Evolutionary conservation across 2,329 filamentous ascomycete genomes (phyloP).

Genomic region (Xylariomycetidae sp.): DNA sequence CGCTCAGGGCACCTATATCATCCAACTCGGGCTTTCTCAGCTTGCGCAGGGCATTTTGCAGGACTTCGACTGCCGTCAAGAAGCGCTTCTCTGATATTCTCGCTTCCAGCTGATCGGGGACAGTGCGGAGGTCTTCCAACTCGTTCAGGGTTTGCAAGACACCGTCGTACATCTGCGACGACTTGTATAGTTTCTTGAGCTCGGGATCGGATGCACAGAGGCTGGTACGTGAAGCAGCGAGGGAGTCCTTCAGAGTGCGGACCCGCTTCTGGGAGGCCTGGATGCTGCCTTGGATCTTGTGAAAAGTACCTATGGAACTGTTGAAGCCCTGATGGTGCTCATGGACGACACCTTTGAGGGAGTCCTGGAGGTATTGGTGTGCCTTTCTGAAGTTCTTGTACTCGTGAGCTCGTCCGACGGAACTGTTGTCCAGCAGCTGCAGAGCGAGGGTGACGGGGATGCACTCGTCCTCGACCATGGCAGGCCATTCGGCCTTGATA

Average conservation of each 20-base stretch:
- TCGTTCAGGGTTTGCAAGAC: constrained; percentile 77
- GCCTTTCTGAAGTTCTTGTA: constrained; percentile 79
- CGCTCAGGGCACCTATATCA: constrained; percentile 79
- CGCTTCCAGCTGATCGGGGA: constrained; percentile 89
- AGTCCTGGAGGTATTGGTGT: constrained; percentile 83
- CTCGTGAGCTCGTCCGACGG: constrained; percentile 83
- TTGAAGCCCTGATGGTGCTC: constrained; percentile 99
- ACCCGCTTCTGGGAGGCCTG: constrained; percentile 83
- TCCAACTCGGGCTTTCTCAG: constrained; percentile 85
- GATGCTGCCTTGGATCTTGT: constrained; percentile 95
- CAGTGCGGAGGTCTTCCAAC: constrained; percentile 79
- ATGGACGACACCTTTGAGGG: constrained; percentile 91
- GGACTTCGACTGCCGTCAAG: constrained; percentile 81
- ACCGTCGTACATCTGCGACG: constrained; percentile 85
- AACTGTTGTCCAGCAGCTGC: constrained; percentile 89
- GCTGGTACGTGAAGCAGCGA: constrained; percentile 72
- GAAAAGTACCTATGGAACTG: constrained; percentile 96
- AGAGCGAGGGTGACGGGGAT: constrained; percentile 92
- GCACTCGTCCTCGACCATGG: constrained; percentile 83
- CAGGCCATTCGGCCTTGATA: constrained; percentile 85
- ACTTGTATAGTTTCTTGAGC: constrained; percentile 79
- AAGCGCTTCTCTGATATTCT: constrained; percentile 96
- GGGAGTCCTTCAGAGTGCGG: constrained; percentile 73
- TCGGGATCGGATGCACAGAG: constrained; percentile 84
- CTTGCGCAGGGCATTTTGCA: constrained; percentile 79